A percentile compares a stretch with the other conserved stretches of the same genome.
These are phyloP conservation scores for Xylariales sp. DNA, from an alignment of 2,329 filamentous ascomycete species.

Conservation along the genomic window DNA sequence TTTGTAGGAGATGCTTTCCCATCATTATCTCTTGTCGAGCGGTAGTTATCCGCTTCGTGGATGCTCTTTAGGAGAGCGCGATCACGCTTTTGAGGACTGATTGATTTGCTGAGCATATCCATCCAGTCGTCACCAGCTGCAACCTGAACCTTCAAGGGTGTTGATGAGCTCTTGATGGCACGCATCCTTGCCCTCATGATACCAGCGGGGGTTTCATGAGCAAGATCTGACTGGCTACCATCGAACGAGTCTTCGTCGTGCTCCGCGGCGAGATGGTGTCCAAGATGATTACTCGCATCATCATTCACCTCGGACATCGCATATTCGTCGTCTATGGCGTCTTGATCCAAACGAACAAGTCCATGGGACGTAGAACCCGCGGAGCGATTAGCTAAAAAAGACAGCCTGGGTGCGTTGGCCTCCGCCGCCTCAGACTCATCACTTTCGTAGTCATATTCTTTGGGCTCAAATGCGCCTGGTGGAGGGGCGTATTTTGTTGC, in stretches of 20 bases:
- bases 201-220: conserved; percentile 67
- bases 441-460: conserved; percentile 63
- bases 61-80: conserved; percentile 74
- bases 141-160: conserved; percentile 70
- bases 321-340: conserved; percentile 80
- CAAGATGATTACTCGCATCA: conserved; percentile 81
- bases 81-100: conserved; percentile 93
- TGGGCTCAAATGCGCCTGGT: conserved; percentile 83
- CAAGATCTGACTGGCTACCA: conserved; percentile 58
- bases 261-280: conserved; percentile 82
- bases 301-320: conserved; percentile 76
- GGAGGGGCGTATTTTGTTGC: conserved; percentile 63
- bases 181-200: conserved; percentile 73
- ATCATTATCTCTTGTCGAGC: conserved; percentile 51
- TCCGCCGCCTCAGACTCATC: conserved; percentile 62
- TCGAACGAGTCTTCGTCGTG: conserved; percentile 69
- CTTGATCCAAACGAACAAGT: conserved; percentile 70
- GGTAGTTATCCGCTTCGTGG: conserved; percentile 70
- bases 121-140: conserved; percentile 87
- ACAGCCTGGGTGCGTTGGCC: conserved; percentile 62
- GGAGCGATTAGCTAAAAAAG: conserved; percentile 96
- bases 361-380: conserved; percentile 79
- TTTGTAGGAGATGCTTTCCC: conserved; percentile 49
- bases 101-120: conserved; percentile 91
- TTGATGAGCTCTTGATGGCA: conserved; percentile 69